A percentile compares a stretch with the other conserved stretches of the same genome.
Conservation (phyloP, 1,284 basidiomycete species). For the Ganoderma boninense region DNA sequence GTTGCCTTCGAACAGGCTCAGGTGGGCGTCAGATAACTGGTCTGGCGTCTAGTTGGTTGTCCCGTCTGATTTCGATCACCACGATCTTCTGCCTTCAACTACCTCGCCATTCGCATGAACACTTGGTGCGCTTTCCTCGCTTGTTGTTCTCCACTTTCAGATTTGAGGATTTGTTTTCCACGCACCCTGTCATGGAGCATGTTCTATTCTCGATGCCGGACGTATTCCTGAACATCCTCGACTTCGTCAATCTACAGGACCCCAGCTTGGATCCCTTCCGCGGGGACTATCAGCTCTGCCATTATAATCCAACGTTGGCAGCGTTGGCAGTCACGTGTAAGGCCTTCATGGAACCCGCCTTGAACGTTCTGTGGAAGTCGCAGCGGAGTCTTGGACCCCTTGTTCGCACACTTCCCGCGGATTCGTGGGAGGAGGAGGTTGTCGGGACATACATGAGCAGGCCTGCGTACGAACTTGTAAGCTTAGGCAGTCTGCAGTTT, state of each 20-base stretch:
- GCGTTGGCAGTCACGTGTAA: background rate
- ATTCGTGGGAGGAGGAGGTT: background rate
- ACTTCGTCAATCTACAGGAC: background rate
- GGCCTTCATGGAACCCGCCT: background rate
- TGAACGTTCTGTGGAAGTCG: background rate
- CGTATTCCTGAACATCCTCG: background rate
- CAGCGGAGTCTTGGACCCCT: background rate
- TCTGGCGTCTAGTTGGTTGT: too few species aligned
- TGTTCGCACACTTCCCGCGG: background rate
- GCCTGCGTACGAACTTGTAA: background rate
- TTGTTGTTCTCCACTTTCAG: too few species aligned
- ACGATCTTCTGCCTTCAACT: too few species aligned
- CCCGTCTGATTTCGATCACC: too few species aligned
- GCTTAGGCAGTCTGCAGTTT: too few species aligned
- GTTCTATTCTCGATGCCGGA: background rate
- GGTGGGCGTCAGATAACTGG: too few species aligned
- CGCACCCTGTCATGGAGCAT: background rate
- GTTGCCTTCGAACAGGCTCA: too few species aligned
- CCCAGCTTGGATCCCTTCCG: background rate
- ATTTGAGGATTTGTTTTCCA: too few species aligned
- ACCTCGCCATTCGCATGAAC: too few species aligned
- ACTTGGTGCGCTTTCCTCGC: too few species aligned
- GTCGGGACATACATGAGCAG: background rate
- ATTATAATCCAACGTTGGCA: background rate
- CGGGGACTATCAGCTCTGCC: background rate